Evolutionary conservation across 1,139 yeast species (phyloP), one percentile per base, ranked within the genome.

Genomic region (Yamadazyma songkhlaensis): DNA sequence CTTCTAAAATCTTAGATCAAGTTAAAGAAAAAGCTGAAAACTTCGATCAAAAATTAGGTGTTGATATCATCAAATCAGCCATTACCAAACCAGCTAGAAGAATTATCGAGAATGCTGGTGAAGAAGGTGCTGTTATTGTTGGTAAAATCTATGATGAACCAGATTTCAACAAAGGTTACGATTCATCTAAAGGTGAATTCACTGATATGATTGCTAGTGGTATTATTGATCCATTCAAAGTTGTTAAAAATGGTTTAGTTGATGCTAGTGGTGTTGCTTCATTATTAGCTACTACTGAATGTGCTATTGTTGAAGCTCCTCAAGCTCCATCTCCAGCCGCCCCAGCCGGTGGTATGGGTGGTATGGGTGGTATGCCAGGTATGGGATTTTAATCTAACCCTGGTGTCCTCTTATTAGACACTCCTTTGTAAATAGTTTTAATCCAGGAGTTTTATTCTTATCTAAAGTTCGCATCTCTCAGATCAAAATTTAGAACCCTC

Each of bases 241-340:
- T 94, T 57, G 98, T 94, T 49, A 88, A 95, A 75, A 84, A 89
- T 54, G 98, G 98, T 51, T 77, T 92, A 57, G 92, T 89, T 41
- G 98, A 92, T 57, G 99, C 99, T 44, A 79, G 95, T 40, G 96
- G 97, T 73, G 98, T 92, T 51, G 98, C 99, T 38, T 89, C 97
- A 22, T 77, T 92, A 64, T 79, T 92, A 65, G 98, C 97, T 51
- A 94, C 98, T 41, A 92, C 98, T 48, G 99, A 92, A 73, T 94
- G 97, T 68, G 97, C 97, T 49, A 88, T 92, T 60, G 97, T 90
- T 45, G 97, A 90, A 56, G 96, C 95, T 55, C 97, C 97, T 53
- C 90, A 86, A 69, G 95, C 92, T 54, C 77, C 86, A 65, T 75
- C 81, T 51, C 79, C 89, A 48, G 75, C 86, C 43, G 54, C 68